Base-by-base conservation (phyloP, 2,329 filamentous ascomycete species). In the Ambrosiella xylebori region DNA sequence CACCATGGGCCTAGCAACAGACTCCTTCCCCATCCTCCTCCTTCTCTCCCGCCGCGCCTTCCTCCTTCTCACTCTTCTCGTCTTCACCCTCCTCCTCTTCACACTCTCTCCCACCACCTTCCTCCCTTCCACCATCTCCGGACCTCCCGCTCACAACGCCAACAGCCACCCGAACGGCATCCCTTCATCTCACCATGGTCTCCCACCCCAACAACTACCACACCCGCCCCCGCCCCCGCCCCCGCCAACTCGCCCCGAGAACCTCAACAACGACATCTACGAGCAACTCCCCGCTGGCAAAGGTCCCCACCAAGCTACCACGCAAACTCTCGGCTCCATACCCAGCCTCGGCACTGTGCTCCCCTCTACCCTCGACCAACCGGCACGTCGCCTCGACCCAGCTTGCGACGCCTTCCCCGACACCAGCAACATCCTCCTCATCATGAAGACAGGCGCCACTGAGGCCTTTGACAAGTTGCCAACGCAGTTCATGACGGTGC, bases 401-500 rank as follows among this genome's bases (percentile, higher is more conserved):
- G 56, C 66, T 4, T 73, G 71, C 65, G 67, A 66, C 19, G 61
- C 63, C 52, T 72, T 76, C 53, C 71, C 74, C 9, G 69, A 75
- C 58, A 72, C 70, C 9, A 71, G 71, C 50, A 71, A 72, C 61
- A 69, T 77, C 39, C 67, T 76, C 36, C 67, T 80, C 35, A 67
- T 80, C 52, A 73, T 81, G 66, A 80, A 80, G 68, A 81, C 78
- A 2, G 77, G 78, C 40, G 76, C 77, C 1, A 76, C 75, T 44
- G 77, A 80, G 64, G 67, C 75, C 15, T 76, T 71, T 59, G 68
- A 72, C 37, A 74, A 73, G 51, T 65, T 81, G 1, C 76, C 78
- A 1, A 77, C 74, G 2, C 77, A 80, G 63, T 68, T 80, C 19
- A 67, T 78, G 63, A 79, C 78, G 5, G 71, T 71, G 0, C 69